Evolutionary conservation across 2,329 filamentous ascomycete genomes (phyloP).

Genomic region (Penicillium thymicola): DNA sequence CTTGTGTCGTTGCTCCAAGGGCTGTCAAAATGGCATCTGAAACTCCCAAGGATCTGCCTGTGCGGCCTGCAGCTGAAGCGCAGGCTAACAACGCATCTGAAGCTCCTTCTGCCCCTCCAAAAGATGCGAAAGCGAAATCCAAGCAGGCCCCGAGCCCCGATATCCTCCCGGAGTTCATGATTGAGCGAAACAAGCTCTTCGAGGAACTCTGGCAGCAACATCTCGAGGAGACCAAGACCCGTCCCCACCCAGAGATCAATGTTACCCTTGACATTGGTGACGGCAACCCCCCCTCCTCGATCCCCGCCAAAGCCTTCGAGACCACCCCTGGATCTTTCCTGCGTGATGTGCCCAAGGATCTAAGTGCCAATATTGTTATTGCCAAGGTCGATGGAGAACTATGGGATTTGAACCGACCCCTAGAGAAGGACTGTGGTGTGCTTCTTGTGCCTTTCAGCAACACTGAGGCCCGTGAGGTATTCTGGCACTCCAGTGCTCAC

Average conservation of each 20-base stretch:
- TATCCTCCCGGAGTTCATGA: conserved; percentile 69
- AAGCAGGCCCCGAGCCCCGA: conserved; percentile 27
- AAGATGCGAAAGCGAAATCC: conserved; percentile 26
- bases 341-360: conserved; percentile 77
- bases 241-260: conserved; percentile 46
- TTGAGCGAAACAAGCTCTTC: conserved; percentile 81
- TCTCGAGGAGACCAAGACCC: conserved; percentile 67
- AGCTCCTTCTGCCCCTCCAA: conserved; percentile 33
- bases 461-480: conserved; percentile 79
- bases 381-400: conserved; percentile 79
- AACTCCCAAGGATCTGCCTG: conserved; percentile 36
- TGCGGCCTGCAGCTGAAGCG: conserved; percentile 33
- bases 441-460: conserved; percentile 81
- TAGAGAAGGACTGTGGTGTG: conserved; percentile 83
- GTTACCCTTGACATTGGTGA: conserved; percentile 48
- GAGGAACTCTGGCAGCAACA: conserved; percentile 82
- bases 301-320: conserved; percentile 76
- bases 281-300: conserved; percentile 37
- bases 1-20: conserved; percentile 15
- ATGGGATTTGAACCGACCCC: conserved; percentile 88
- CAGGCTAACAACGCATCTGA: conserved; percentile 20
- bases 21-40: conserved; percentile 34
- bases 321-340: conserved; percentile 79
- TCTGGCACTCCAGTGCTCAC: conserved; percentile 97
- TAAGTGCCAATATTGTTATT: conserved; percentile 80